Evolutionary conservation across 2,329 filamentous ascomycete species (phyloP).

Genomic region (Harringtonia aguacate): DNA sequence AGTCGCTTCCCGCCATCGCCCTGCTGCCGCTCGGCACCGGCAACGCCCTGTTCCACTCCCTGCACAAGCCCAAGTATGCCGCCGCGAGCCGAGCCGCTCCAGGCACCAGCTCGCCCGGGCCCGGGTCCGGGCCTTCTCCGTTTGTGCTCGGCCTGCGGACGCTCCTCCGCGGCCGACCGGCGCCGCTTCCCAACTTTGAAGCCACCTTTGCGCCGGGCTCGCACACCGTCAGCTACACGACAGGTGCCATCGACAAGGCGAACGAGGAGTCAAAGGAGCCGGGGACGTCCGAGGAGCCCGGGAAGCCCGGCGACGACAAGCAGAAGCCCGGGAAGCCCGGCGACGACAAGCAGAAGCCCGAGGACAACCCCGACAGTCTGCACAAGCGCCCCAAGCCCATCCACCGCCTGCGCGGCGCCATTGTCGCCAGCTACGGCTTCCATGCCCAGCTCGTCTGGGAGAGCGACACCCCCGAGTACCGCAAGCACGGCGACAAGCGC

Average conservation of each 20-base stretch:
- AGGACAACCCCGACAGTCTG: neutral
- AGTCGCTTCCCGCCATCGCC: conserved; percentile 31
- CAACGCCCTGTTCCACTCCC: conserved; percentile 53
- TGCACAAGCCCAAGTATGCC: conserved; percentile 46
- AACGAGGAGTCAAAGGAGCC: too few relatives aligned
- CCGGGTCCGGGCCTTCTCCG: conserved; percentile 26
- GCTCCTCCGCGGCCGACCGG: conserved; percentile 45
- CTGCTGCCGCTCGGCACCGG: conserved; percentile 54
- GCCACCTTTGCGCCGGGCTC: conserved; percentile 51
- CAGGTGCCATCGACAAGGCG: too few relatives aligned
- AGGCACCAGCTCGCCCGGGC: conserved; percentile 9
- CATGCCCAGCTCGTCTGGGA: conserved; percentile 85
- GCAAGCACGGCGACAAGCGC: conserved; percentile 62
- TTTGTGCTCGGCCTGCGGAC: conserved; percentile 44
- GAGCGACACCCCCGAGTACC: conserved; percentile 75
- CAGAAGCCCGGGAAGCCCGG: too few relatives aligned
- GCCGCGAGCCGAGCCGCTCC: too few relatives aligned
- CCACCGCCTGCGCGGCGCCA: conserved; percentile 50
- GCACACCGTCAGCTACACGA: conserved; percentile 32
- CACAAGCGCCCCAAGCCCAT: conserved; percentile 18
- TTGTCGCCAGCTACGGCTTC: conserved; percentile 84
- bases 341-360: too few relatives aligned
- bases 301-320: too few relatives aligned
- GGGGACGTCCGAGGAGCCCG: too few relatives aligned
- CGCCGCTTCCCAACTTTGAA: conserved; percentile 50